Conservation (phyloP, 768 basidiomycete species). For the Leccinum arenicola region DNA sequence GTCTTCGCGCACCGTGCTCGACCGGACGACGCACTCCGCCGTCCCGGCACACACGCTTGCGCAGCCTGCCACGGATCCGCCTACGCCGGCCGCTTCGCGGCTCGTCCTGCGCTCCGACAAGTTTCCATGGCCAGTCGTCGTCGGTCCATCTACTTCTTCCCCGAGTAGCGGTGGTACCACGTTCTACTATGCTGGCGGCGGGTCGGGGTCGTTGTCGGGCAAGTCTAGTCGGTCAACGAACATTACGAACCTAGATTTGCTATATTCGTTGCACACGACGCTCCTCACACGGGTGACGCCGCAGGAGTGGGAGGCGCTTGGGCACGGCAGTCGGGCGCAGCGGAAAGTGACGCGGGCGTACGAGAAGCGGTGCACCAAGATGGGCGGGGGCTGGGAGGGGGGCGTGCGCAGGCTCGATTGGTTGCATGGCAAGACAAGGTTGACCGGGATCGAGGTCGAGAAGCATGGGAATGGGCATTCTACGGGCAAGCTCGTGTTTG, state of each 20-base stretch:
- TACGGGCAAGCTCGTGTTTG: slow-evolving; percentile 50
- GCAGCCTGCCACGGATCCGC: slow-evolving; percentile 65
- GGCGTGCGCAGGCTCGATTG: slow-evolving; percentile 66
- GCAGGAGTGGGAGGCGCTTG: slow-evolving; percentile 63
- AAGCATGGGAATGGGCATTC: slow-evolving; percentile 38
- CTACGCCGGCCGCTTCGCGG: slow-evolving; percentile 41
- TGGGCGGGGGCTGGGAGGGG: slow-evolving; percentile 67
- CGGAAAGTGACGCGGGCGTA: slow-evolving; percentile 60
- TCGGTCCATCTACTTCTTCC: slow-evolving; percentile 35
- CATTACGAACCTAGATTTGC: slow-evolving; percentile 63
- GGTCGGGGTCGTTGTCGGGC: slow-evolving; percentile 12
- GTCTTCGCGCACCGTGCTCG: slow-evolving; percentile 54
- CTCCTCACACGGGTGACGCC: slow-evolving; percentile 56
- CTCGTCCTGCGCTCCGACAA: slow-evolving; percentile 54
- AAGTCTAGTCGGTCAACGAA: slow-evolving; percentile 24
- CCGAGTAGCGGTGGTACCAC: slow-evolving; percentile 17
- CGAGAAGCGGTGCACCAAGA: slow-evolving; percentile 55
- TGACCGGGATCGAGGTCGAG: slow-evolving; percentile 62
- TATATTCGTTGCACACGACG: slow-evolving; percentile 56
- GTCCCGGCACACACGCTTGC: slow-evolving; percentile 55
- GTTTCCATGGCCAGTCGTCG: slow-evolving; percentile 61
- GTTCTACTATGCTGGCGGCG: slow-evolving; percentile 24
- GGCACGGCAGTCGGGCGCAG: slow-evolving; percentile 53
- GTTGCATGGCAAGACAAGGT: slow-evolving; percentile 55
- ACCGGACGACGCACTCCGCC: slow-evolving; percentile 49